phyloP scores from a whole-genome alignment of 2,329 filamentous ascomycete species.

The Pseudogymnoascus sp. region DNA sequence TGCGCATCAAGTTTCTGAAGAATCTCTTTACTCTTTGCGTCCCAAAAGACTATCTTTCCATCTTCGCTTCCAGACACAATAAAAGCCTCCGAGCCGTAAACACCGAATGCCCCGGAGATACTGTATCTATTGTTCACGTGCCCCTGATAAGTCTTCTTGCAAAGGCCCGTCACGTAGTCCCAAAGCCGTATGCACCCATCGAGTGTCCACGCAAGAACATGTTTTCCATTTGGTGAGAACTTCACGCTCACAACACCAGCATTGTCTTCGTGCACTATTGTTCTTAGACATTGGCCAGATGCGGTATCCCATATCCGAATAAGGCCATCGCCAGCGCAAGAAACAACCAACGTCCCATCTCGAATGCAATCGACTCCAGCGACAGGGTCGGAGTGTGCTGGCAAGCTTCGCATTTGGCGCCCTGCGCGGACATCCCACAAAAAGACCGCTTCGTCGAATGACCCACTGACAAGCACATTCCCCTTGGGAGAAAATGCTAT shows the following conservation, averaged over 20 bases:
- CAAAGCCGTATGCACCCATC: slow-evolving; percentile 87
- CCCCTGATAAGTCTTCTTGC: slow-evolving; percentile 95
- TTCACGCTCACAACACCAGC: slow-evolving; percentile 81
- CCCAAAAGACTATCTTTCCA: slow-evolving; percentile 79
- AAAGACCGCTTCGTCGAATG: slow-evolving; percentile 95
- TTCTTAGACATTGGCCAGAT: slow-evolving; percentile 90
- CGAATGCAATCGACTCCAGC: slow-evolving; percentile 86
- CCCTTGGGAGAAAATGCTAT: slow-evolving; percentile 96
- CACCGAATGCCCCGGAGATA: slow-evolving; percentile 76
- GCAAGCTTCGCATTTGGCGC: slow-evolving; percentile 78
- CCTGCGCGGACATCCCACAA: slow-evolving; percentile 92
- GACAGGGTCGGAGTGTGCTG: slow-evolving; percentile 92
- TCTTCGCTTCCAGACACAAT: slow-evolving; percentile 83
- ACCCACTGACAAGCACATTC: slow-evolving; percentile 91
- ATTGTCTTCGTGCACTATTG: slow-evolving; percentile 93
- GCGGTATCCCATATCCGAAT: slow-evolving; percentile 94
- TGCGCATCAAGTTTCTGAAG: slow-evolving; percentile 58
- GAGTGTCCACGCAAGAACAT: slow-evolving; percentile 83
- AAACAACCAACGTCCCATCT: slow-evolving; percentile 87
- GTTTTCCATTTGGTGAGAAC: slow-evolving; percentile 91
- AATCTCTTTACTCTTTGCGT: slow-evolving; percentile 76
- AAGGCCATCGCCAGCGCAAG: slow-evolving; percentile 83
- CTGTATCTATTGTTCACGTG: slow-evolving; percentile 80
- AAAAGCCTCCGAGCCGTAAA: slow-evolving; percentile 52
- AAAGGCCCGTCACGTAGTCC: slow-evolving; percentile 87